phyloP scores from a whole-genome alignment of 163 green algal genomes.

The Volvox carteri region DNA sequence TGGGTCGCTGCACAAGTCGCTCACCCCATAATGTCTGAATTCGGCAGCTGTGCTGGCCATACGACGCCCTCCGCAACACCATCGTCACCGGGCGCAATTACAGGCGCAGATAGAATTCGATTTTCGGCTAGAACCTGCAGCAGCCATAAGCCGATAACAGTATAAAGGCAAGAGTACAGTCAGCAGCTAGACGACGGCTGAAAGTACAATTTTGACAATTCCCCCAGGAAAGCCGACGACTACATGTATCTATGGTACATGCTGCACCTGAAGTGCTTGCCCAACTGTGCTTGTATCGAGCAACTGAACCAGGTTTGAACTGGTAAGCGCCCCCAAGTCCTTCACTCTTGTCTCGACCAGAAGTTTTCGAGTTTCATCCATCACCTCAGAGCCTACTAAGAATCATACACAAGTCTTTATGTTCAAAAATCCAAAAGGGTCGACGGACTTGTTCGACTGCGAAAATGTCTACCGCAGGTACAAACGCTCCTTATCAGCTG shows the following conservation, averaged over 20 bases:
- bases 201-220: background rate
- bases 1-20: background rate
- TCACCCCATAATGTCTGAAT: conserved; percentile 49
- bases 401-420: background rate
- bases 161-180: background rate
- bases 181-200: conserved; percentile 6
- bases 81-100: background rate
- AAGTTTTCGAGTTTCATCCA: conserved; percentile 32
- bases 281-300: conserved; percentile 16
- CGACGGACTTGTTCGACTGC: background rate
- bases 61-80: background rate
- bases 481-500: no score
- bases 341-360: conserved; percentile 39
- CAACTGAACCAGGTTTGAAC: background rate
- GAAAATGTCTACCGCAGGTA: no score
- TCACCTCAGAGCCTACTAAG: background rate
- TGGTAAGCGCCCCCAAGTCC: background rate
- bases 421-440: background rate
- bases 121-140: conserved; percentile 37
- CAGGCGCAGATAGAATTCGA: conserved; percentile 40
- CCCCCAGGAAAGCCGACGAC: no score
- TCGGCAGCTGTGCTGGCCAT: conserved; percentile 21
- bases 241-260: no score
- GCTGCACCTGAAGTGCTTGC: conserved; percentile 26
- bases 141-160: background rate